Percentiles rank a stretch among this genome's conserved stretches.
phyloP scores from a whole-genome alignment of 1,284 basidiomycete species.

The Anthracocystis walkeri region DNA sequence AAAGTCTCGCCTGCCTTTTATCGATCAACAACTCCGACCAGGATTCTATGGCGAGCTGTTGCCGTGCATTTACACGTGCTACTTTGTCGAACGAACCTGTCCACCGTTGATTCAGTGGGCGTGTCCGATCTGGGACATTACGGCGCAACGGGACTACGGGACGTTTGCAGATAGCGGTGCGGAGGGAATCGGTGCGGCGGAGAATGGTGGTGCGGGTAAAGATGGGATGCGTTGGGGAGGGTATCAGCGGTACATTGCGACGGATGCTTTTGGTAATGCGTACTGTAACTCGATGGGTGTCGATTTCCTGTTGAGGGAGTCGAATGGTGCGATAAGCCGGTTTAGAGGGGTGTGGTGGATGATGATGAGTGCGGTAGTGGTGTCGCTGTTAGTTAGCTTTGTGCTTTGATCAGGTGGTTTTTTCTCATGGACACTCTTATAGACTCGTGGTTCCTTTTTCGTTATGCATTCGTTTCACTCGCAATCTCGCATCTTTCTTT shows the following conservation, averaged over 20 bases:
- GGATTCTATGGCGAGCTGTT: conserved; percentile 66
- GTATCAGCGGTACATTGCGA: conserved; percentile 61
- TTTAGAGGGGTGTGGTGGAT: neutral
- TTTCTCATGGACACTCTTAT: conserved; percentile 5
- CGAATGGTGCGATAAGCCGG: conserved; percentile 18
- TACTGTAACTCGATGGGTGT: conserved; percentile 67
- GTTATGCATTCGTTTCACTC: conserved; percentile 3
- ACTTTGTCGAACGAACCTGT: conserved; percentile 63
- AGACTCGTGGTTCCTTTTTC: neutral
- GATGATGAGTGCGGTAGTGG: neutral
- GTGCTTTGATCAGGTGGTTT: conserved; percentile 2
- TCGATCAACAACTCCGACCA: conserved; percentile 54
- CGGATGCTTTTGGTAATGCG: conserved; percentile 65
- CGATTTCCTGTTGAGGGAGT: conserved; percentile 56
- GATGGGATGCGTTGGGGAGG: conserved; percentile 64
- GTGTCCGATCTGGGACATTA: conserved; percentile 66
- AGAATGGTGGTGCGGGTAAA: conserved; percentile 63
- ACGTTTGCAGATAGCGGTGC: conserved; percentile 65
- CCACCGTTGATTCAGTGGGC: conserved; percentile 64
- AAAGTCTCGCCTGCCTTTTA: conserved; percentile 58
- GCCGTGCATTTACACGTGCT: conserved; percentile 67
- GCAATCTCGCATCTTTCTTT: conserved; percentile 7
- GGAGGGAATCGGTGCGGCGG: conserved; percentile 56
- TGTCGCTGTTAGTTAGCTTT: conserved; percentile 5
- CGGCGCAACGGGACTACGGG: conserved; percentile 66